Evolutionary conservation across 805 yeast genomes (phyloP), one percentile per base, ranked within the genome.

Genomic region (Spathaspora hagerdaliae): DNA sequence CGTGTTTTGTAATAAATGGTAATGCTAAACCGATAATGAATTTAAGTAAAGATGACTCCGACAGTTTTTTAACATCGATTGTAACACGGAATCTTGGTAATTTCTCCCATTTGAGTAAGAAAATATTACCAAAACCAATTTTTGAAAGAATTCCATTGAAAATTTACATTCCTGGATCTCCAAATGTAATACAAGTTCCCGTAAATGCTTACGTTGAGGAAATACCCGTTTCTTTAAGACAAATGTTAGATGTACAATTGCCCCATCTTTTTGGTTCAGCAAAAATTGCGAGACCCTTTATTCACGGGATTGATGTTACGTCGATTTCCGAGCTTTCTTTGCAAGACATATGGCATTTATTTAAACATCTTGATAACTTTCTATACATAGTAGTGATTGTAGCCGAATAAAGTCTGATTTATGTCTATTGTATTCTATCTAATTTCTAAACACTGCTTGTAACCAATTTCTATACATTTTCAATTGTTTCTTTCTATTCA

Each of bases 401-500:
- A 37, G 31, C 41, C 8, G 43, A 35, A 13, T 39, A 36, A 27
- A 15, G 38, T 5, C 24, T 19, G 4, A 3, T 19, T 19, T 19
- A 5, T 10, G 37, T 35, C 37, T 35, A 35, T 35, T 10, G 3
- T 10, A 9, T 12, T 31, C 35, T 38, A 38, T 27, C 19, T 46
- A 49, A 12, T 36, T 67, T 44, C 71, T 76, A 62, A 92, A 92
- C 26, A 88, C 90, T 1, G 94, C 98, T 68, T 94, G 99, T 46
- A 94, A 69, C 99, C 99, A 94, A 48, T 90, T 87, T 58, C 99
- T 75, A 63, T 88, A 94, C 99, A 94, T 94, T 67, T 94, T 94
- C 52, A 94, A 69, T 63, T 86, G 86, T 60, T 92, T 84, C 67
- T 92, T 91, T 58, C 99, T 77, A 63, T 94, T 94, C 24, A 94